Base-by-base conservation (phyloP, 225 moss, liverwort and hornwort genomes). In the Thuidium tamariscinum region DNA sequence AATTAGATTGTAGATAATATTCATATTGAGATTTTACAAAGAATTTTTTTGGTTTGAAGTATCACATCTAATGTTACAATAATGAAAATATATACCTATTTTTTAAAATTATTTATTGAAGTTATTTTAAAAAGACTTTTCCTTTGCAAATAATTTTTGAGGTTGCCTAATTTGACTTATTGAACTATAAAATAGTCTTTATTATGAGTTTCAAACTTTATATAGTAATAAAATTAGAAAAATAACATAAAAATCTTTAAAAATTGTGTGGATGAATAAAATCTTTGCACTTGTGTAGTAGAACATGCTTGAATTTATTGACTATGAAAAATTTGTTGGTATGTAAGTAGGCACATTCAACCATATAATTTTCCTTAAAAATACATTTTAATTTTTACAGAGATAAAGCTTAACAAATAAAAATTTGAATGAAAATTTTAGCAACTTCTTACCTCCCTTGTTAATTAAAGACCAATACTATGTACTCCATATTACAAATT, bases 41-140 rank as follows among this genome's bases (percentile, higher is more conserved):
- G 1, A 34, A 5, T 4, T 11, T 34, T 64, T 49, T 25, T 22
- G n/a, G n/a, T n/a, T 49, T 7, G 1, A 25, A 25, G 8, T 5
- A 1, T 26, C 16, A 18, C 16, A 52, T 27, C 12, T 37, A 36
- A 12, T 17, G 9, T 34, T 27, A 3, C 16, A 26, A 66, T 51
- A 3, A 81, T 5, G 0, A 36, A n/a, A 16, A 44, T 2, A 1
- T 22, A 34, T 2, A 1, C 1, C 2, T 0, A 26, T 25, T 26
- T 3, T 32, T 18, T 18, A 2, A n/a, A n/a, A n/a, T 27, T 17
- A 46, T 37, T 8, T 12, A 37, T 66, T 11, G 4, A 27, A 37
- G 5, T 37, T 3, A 13, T 11, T n/a, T 51, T 65, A 2, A 17
- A 17, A 5, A 18, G 6, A 4, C 2, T 5, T 27, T 37, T 51